phyloP scores from a whole-genome alignment of 176 grass and related monocot species.

The Rhynchospora breviuscula region DNA sequence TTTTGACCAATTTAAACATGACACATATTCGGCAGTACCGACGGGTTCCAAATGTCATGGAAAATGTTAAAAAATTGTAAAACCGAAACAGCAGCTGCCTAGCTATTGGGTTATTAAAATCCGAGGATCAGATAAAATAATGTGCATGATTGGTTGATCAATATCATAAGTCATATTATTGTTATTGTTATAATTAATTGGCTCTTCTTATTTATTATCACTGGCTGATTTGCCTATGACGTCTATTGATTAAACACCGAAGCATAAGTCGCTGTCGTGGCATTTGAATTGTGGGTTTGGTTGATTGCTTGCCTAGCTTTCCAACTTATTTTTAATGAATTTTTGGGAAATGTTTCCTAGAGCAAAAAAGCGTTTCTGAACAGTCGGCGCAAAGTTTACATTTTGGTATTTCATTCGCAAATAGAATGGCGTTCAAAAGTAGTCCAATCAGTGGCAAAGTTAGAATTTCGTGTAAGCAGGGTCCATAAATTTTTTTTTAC shows the following conservation, averaged over 20 bases:
- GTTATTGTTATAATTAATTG: not conserved
- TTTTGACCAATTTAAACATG: not conserved
- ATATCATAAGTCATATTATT: constrained; percentile 11
- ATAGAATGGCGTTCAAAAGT: not conserved
- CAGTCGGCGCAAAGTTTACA: not conserved
- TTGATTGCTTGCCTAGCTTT: constrained; percentile 23
- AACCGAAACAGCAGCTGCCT: not conserved
- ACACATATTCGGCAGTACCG: not conserved
- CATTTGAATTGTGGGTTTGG: constrained; percentile 23
- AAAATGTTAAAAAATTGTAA: not conserved
- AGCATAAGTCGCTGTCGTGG: constrained; percentile 10
- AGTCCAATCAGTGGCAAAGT: too few species aligned
- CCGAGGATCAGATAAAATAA: constrained; percentile 26
- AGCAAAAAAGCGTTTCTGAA: not conserved
- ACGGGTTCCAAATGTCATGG: constrained; percentile 6
- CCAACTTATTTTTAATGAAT: not conserved
- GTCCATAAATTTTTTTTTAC: too few species aligned
- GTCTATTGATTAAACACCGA: constrained; percentile 20
- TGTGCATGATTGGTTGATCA: constrained; percentile 20
- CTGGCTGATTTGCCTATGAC: constrained; percentile 21
- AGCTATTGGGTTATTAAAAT: constrained; percentile 5
- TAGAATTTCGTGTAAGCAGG: too few species aligned
- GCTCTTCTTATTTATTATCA: not conserved
- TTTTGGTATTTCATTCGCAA: not conserved
- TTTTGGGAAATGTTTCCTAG: not conserved